Evolutionary conservation across 345 rosid genomes (phyloP).

Genomic region (Ceriops tagal): DNA sequence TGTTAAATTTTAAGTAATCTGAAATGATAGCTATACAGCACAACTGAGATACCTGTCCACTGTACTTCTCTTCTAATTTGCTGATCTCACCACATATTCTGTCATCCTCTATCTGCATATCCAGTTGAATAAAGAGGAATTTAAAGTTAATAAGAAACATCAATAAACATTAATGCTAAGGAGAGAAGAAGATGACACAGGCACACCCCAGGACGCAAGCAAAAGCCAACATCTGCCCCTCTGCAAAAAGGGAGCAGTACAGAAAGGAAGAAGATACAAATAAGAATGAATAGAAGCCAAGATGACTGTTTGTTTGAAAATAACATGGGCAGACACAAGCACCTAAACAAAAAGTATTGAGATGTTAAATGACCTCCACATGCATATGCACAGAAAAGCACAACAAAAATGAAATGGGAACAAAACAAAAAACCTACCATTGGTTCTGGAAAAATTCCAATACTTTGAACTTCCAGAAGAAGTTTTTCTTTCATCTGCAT

Average conservation of each 20-base stretch:
- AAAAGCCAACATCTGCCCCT: slow-evolving; percentile 1
- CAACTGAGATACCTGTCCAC: slow-evolving; percentile 56
- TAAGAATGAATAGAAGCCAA: slow-evolving; percentile 1
- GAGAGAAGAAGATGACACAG: too few relatives aligned
- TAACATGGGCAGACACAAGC: slow-evolving; percentile 7
- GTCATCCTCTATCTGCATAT: slow-evolving; percentile 51
- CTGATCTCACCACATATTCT: slow-evolving; percentile 55
- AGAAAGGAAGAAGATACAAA: not conserved
- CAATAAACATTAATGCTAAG: not conserved
- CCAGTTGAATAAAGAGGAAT: slow-evolving; percentile 45
- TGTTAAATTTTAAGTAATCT: not conserved
- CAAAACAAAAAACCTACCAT: slow-evolving; percentile 43
- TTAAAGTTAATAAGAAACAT: slow-evolving; percentile 11
- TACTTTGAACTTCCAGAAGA: slow-evolving; percentile 68
- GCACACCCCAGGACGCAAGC: too few relatives aligned
- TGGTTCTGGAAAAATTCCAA: slow-evolving; percentile 76
- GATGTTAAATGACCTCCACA: not conserved
- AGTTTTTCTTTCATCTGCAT: slow-evolving; percentile 66
- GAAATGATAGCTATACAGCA: slow-evolving; percentile 8
- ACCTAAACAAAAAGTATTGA: not conserved
- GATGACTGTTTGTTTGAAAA: not conserved
- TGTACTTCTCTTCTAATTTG: slow-evolving; percentile 56
- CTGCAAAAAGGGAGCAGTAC: not conserved
- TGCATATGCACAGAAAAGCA: not conserved
- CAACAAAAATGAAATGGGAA: slow-evolving; percentile 2